Base-by-base conservation (phyloP, 192 early-diverging fungal genomes). In the Polychytrium aggregatum region DNA sequence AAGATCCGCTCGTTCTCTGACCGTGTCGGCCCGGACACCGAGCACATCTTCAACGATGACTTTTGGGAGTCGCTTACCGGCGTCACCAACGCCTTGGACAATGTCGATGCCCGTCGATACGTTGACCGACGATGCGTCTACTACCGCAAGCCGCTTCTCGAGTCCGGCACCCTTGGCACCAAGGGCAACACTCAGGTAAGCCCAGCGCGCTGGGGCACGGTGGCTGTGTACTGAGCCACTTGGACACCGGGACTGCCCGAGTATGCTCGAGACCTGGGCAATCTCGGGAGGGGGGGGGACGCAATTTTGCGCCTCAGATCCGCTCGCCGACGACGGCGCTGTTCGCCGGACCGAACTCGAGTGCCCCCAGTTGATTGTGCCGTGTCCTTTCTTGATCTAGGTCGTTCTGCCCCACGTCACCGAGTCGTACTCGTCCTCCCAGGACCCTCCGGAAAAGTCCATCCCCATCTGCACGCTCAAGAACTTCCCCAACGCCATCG, bases 51-150 rank as follows among this genome's bases (percentile, higher is more conserved):
- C 51, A 79, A 87, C 50, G 91, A 93, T 53, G 76, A 69, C 0
- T 99, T 99, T 67, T 99, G 90, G 72, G 83, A 84, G 46, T 41
- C 50, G 4, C 53, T 99, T 37, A 83, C 90, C 45, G 86, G 84
- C 41, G 96, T 99, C 27, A 93, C 93, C 28, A 99, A 99, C 52
- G 96, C 96, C 7, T 72, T 99, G 52, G 96, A 99, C 59, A 99
- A 99, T 56, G 86, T 99, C 21, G 90, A 93, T 48, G 92, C 96
- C 20, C 84, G 96, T 46, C 79, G 84, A 70, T 99, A 99, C 60
- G 86, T 99, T 71, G 96, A 99, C 63, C 66, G 84, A 47, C 83
- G 96, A 46, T 99, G 96, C 67, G 90, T 99, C 22, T 97, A 87
- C 67, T 96, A 79, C 66, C 71, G 88, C 56, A 97, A 94, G 68